These are phyloP conservation scores for Cyclotella atomus DNA, from an alignment of 108 stramenopile genomes.

Conservation along the genomic window DNA sequence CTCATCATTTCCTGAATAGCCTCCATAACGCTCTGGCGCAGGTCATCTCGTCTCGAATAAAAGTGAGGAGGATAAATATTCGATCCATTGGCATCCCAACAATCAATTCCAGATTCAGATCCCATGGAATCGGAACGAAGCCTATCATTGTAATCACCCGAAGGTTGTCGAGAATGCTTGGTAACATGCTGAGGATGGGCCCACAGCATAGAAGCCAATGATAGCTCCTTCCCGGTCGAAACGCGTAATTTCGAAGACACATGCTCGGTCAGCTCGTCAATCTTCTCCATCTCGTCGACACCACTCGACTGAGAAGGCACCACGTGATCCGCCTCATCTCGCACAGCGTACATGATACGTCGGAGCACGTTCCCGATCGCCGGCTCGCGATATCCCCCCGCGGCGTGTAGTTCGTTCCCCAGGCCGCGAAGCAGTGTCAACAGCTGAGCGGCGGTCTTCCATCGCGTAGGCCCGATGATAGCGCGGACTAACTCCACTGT, in stretches of 20 bases:
- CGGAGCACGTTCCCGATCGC: slow-evolving; percentile 86
- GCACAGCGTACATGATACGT: slow-evolving; percentile 78
- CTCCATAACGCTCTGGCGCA: slow-evolving; percentile 86
- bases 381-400: slow-evolving; percentile 80
- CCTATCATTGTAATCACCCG: slow-evolving; percentile 23
- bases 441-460: slow-evolving; percentile 80
- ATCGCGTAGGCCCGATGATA: slow-evolving; percentile 82
- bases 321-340: slow-evolving; percentile 71
- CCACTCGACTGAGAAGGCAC: neutral
- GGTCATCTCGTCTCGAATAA: slow-evolving; percentile 60
- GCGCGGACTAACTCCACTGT: slow-evolving; percentile 81
- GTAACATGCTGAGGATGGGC: slow-evolving; percentile 78
- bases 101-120: slow-evolving; percentile 25
- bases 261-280: slow-evolving; percentile 39
- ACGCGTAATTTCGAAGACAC: slow-evolving; percentile 25
- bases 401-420: slow-evolving; percentile 77
- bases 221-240: slow-evolving; percentile 47
- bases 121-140: slow-evolving; percentile 44
- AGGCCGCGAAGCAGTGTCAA: slow-evolving; percentile 72
- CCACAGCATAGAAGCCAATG: slow-evolving; percentile 87
- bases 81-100: slow-evolving; percentile 10
- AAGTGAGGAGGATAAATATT: slow-evolving; percentile 63
- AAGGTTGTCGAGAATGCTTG: slow-evolving; percentile 22
- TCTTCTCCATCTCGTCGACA: slow-evolving; percentile 39
- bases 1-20: slow-evolving; percentile 86